A percentile compares a stretch with the other conserved stretches of the same genome.
phyloP scores from a whole-genome alignment of 1,284 basidiomycete species.

The Cryptococcus maquisensis region DNA sequence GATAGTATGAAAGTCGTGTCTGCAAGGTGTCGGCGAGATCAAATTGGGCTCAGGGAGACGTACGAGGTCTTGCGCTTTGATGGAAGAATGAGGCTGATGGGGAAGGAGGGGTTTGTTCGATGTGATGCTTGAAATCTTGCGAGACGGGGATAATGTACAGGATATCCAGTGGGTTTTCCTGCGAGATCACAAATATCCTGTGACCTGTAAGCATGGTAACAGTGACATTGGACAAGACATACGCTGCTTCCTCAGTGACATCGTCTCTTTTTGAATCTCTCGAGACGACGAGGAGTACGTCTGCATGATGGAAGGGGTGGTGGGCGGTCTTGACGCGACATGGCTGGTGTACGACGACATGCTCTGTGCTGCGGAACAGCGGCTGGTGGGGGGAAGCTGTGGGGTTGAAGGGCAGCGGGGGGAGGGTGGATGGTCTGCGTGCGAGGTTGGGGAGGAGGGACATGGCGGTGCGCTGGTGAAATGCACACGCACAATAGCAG shows the following conservation, averaged over 20 bases:
- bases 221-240: neutral
- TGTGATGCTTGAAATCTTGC: conserved; percentile 18
- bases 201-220: neutral
- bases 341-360: conserved; percentile 12
- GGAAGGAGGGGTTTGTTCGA: conserved; percentile 41
- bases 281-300: conserved; percentile 16
- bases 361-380: conserved; percentile 24
- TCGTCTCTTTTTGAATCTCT: neutral
- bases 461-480: neutral
- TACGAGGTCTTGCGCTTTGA: conserved; percentile 41
- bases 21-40: conserved; percentile 5
- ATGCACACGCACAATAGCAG: no score
- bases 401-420: neutral
- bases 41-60: conserved; percentile 8
- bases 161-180: conserved; percentile 9
- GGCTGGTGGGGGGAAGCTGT: neutral
- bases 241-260: neutral
- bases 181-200: conserved; percentile 23
- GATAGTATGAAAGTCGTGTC: conserved; percentile 26
- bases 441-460: conserved; percentile 7
- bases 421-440: conserved; percentile 4
- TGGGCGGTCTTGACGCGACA: conserved; percentile 21
- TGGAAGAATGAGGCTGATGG: conserved; percentile 43
- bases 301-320: conserved; percentile 19
- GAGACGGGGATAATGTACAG: conserved; percentile 29